These are phyloP conservation scores for Strobilomyces confusus DNA, from an alignment of 768 basidiomycete species.

Conservation along the genomic window DNA sequence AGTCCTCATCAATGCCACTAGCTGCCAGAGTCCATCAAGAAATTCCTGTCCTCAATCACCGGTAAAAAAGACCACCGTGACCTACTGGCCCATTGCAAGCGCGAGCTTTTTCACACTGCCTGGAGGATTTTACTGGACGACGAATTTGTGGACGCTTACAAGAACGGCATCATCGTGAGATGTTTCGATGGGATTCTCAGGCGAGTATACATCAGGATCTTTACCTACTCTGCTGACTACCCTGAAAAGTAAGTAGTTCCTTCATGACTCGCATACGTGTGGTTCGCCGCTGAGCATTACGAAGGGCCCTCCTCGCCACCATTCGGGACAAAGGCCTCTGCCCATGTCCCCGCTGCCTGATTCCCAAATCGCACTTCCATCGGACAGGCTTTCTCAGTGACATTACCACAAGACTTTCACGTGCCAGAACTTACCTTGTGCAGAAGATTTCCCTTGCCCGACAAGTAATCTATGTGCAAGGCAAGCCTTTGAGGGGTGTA, in stretches of 20 bases:
- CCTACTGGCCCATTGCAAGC: background rate
- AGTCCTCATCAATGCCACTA: background rate
- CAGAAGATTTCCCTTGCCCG: background rate
- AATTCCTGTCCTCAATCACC: background rate
- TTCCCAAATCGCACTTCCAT: background rate
- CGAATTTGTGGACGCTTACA: background rate
- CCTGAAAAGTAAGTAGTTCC: background rate
- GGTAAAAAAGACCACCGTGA: background rate
- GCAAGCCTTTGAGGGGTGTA: background rate
- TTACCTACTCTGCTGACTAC: background rate
- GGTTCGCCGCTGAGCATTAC: background rate
- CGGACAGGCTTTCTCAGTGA: background rate
- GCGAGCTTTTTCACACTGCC: no score
- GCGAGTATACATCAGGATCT: background rate
- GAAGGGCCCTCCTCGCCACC: background rate
- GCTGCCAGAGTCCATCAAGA: background rate
- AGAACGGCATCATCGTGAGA: background rate
- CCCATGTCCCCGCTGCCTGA: background rate
- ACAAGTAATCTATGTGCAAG: background rate
- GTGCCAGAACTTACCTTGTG: background rate
- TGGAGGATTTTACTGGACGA: no score
- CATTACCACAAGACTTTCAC: background rate
- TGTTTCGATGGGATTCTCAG: background rate
- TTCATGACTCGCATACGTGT: background rate
- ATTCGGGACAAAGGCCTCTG: background rate